These are phyloP conservation scores for Phaeoacremonium minimum DNA, from an alignment of 2,329 filamentous ascomycete species.

Conservation along the genomic window DNA sequence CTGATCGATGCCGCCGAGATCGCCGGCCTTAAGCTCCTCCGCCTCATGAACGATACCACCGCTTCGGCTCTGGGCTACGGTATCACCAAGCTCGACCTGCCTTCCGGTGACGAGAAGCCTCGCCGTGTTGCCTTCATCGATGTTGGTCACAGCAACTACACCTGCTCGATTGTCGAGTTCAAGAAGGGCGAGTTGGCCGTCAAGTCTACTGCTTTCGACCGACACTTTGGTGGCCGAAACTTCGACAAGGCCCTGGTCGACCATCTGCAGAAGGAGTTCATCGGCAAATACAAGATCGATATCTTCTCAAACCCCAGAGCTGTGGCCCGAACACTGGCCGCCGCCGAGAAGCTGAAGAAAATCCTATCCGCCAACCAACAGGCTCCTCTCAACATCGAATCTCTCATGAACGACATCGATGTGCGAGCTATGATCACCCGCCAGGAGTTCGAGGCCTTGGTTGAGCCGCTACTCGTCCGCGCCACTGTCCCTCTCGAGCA, in stretches of 20 bases:
- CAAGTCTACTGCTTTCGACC: conserved; percentile 87
- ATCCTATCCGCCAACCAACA: conserved; percentile 91
- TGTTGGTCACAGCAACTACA: conserved; percentile 95
- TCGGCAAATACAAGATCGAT: conserved; percentile 96
- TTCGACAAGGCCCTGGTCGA: conserved; percentile 94
- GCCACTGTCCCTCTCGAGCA: conserved; percentile 76
- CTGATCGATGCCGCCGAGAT: conserved; percentile 91
- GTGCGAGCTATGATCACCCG: conserved; percentile 86
- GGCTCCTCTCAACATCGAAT: conserved; percentile 94
- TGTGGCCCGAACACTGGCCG: conserved; percentile 77
- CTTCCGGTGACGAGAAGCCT: conserved; percentile 83
- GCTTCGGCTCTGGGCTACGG: conserved; percentile 94
- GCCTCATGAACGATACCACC: conserved; percentile 97
- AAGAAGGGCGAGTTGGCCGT: conserved; percentile 93
- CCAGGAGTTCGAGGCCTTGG: conserved; percentile 87
- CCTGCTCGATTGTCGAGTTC: conserved; percentile 91
- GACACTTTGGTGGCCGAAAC: conserved; percentile 95
- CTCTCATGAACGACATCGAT: conserved; percentile 96
- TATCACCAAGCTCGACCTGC: conserved; percentile 96
- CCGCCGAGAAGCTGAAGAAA: conserved; percentile 98
- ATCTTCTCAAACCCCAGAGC: conserved; percentile 89
- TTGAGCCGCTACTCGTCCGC: conserved; percentile 76
- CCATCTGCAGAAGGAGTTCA: conserved; percentile 93
- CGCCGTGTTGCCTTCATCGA: conserved; percentile 89
- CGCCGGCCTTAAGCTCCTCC: conserved; percentile 85